Evolutionary conservation across 2,329 filamentous ascomycete species (phyloP), one percentile per base, ranked within the genome.

Genomic region (Xylaria sp.): DNA sequence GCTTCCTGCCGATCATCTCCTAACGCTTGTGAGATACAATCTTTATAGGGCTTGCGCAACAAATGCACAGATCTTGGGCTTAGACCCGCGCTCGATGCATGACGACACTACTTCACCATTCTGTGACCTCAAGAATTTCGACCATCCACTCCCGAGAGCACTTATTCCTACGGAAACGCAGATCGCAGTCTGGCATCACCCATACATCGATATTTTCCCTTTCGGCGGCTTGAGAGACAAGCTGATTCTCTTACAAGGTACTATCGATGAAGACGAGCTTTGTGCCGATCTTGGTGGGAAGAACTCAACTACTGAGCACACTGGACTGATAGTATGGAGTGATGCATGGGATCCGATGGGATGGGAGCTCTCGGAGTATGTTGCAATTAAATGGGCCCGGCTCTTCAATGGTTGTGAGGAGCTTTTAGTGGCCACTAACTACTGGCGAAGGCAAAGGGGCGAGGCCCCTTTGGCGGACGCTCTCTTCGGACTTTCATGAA

Each of bases 1-100:
- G 3, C 60, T 63, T 39, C 60, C 50, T 36, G 60, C 60, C 13
- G 60, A 63, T 15, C 50, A 56, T 25, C 60, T 63, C 50, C 12
- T 63, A 36, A 56, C 60, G 0, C 60, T 63, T 13, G 50, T 56
- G 30, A 39, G 50, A 48, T 63, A 63, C n/a, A 63, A 63, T 36
- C 60, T 63, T 30, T 63, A 63, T 15, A 55, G 50, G 25, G 60
- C 60, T 39, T 63, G 60, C 39, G 60, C 60, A 63, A n/a, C 50
- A n/a, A 63, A 56, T 18, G 39, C 50, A n/a, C 28, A 25, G 15
- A 43, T 63, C 6, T 36, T 63, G 9, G 60, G 60, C 5, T 10
- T 63, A 46, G 60, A 63, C 25, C 50, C 60, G n/a, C 36, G 60
- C 8, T 56, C 50, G 23, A n/a, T 63, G 7, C 60, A 63, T 30